A percentile compares a stretch with the other conserved stretches of the same genome.
These are phyloP conservation scores for Colletotrichum chrysophilum DNA, from an alignment of 2,329 filamentous ascomycete species.

Conservation along the genomic window DNA sequence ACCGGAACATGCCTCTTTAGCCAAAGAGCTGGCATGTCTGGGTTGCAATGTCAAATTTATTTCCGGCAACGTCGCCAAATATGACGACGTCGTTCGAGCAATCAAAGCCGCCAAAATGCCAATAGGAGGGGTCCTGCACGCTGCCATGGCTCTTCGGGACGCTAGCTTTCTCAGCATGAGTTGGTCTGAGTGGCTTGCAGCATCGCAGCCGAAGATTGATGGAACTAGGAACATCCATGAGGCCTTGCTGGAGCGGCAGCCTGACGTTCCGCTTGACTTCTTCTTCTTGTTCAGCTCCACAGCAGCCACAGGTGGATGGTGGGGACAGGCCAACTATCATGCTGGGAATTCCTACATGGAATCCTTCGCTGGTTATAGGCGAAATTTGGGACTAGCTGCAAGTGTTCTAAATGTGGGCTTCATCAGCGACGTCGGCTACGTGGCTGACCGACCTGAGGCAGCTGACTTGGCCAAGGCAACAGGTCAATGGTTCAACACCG, in stretches of 20 bases:
- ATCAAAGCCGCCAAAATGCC: conserved; percentile 26
- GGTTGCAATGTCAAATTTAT: conserved; percentile 31
- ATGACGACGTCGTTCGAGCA: conserved; percentile 30
- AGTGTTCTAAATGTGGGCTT: conserved; percentile 43
- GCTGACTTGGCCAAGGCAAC: not conserved
- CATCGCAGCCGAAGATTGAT: conserved; percentile 41
- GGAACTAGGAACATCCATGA: conserved; percentile 49
- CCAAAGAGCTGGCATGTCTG: conserved; percentile 27
- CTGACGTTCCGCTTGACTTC: conserved; percentile 34
- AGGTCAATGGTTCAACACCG: conserved; percentile 1
- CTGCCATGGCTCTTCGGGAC: conserved; percentile 39
- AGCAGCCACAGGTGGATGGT: conserved; percentile 35
- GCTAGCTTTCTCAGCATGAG: conserved; percentile 37
- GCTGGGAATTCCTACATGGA: conserved; percentile 46
- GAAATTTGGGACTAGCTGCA: conserved; percentile 37
- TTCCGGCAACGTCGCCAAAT: conserved; percentile 34
- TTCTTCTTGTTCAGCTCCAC: conserved; percentile 40
- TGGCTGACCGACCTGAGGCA: conserved; percentile 36
- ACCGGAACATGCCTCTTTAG: conserved; percentile 10
- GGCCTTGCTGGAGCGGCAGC: conserved; percentile 9
- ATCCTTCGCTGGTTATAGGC: conserved; percentile 40
- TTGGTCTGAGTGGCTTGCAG: conserved; percentile 36
- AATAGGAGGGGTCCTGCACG: conserved; percentile 44
- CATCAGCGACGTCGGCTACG: conserved; percentile 41
- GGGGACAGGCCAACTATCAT: conserved; percentile 43